Percentiles rank a stretch among this genome's conserved stretches.
Conservation (phyloP, 1,139 yeast species). For the Saccharomyces pastorianus region DNA sequence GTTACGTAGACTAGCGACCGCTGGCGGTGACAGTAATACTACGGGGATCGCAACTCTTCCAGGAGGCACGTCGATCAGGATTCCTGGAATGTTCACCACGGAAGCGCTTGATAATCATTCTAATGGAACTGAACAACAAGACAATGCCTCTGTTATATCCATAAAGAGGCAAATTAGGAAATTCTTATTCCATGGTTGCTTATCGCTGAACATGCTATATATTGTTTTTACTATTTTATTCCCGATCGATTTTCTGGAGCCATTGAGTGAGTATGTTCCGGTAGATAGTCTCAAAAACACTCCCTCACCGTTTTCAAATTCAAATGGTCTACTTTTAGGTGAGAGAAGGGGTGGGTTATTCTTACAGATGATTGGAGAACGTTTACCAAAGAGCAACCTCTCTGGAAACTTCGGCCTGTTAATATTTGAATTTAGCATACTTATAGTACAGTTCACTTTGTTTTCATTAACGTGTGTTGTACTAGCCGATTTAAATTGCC, state of each 20-base stretch:
- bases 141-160: slow-evolving; percentile 12
- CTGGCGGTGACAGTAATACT: slow-evolving; percentile 15
- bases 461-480: slow-evolving; percentile 32
- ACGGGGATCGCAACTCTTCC: slow-evolving; percentile 9
- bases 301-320: slow-evolving; percentile 26
- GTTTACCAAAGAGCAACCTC: slow-evolving; percentile 29
- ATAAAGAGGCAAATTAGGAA: slow-evolving; percentile 24
- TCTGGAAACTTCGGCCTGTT: slow-evolving; percentile 29
- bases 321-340: slow-evolving; percentile 24
- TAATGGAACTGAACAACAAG: not conserved
- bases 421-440: slow-evolving; percentile 26
- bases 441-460: slow-evolving; percentile 30
- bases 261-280: slow-evolving; percentile 14
- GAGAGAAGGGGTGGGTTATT: slow-evolving; percentile 32
- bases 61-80: slow-evolving; percentile 7
- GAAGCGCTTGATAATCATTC: slow-evolving; percentile 6
- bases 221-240: slow-evolving; percentile 22
- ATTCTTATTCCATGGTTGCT: slow-evolving; percentile 21
- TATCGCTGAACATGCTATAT: slow-evolving; percentile 24
- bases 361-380: slow-evolving; percentile 39
- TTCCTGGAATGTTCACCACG: slow-evolving; percentile 22
- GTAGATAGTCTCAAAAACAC: slow-evolving; percentile 21
- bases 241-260: slow-evolving; percentile 22
- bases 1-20: slow-evolving; percentile 15
- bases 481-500: slow-evolving; percentile 25